These are phyloP conservation scores for Fusarium goolgardi DNA, from an alignment of 2,329 filamentous ascomycete species.

Conservation along the genomic window DNA sequence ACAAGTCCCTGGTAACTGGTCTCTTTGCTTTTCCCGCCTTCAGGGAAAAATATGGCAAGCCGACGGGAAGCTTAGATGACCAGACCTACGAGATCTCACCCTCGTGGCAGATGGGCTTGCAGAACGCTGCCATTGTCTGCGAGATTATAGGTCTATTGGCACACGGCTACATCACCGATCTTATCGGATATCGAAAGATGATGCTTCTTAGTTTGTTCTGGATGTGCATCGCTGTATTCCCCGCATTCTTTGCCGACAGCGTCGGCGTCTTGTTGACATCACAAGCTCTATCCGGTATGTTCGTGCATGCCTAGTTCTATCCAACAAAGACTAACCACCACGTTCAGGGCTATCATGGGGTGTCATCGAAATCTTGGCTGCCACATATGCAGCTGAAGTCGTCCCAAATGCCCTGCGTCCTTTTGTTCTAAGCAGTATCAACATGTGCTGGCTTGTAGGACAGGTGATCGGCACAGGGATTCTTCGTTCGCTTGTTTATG, in stretches of 20 bases:
- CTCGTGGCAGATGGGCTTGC: slow-evolving; percentile 41
- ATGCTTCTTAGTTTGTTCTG: slow-evolving; percentile 53
- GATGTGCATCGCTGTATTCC: slow-evolving; percentile 54
- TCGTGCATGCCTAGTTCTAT: neutral
- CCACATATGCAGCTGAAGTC: slow-evolving; percentile 56
- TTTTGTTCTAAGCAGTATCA: slow-evolving; percentile 55
- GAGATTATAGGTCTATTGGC: slow-evolving; percentile 54
- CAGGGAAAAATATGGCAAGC: slow-evolving; percentile 38
- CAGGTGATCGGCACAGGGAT: slow-evolving; percentile 54
- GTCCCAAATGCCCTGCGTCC: slow-evolving; percentile 49
- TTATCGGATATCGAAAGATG: slow-evolving; percentile 53
- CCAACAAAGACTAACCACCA: neutral
- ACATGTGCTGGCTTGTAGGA: slow-evolving; percentile 58
- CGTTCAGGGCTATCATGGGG: slow-evolving; percentile 50
- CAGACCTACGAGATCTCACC: slow-evolving; percentile 53
- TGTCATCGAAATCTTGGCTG: slow-evolving; percentile 52
- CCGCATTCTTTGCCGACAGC: slow-evolving; percentile 53
- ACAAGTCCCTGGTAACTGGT: slow-evolving; percentile 38
- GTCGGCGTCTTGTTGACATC: slow-evolving; percentile 50
- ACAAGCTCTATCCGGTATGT: slow-evolving; percentile 50
- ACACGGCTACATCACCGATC: slow-evolving; percentile 56
- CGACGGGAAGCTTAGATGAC: slow-evolving; percentile 19
- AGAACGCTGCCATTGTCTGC: slow-evolving; percentile 38
- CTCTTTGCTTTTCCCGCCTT: slow-evolving; percentile 44
- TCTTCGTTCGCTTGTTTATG: slow-evolving; percentile 49